Base-by-base conservation (phyloP, 2,329 filamentous ascomycete species). In the Talaromyces sp. region DNA sequence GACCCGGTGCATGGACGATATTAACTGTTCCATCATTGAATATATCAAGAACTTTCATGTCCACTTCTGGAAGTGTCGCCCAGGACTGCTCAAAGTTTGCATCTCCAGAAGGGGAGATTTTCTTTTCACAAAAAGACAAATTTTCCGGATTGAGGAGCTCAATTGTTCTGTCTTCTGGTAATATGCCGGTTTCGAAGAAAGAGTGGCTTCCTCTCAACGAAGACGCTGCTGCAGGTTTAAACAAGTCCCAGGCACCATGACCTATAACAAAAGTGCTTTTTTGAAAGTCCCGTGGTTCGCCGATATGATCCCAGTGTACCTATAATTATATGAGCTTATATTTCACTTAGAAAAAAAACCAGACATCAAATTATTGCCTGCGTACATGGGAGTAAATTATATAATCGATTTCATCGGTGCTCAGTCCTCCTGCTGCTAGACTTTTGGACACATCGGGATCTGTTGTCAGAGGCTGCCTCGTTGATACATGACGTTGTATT, bases 271-370 rank as follows among this genome's bases (percentile, higher is more conserved):
- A 79, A 12, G 64, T 74, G 1, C 73, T 73, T 6, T 56, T 61
- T 1, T 69, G 61, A 52, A 78, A 79, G 43, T 75, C 72, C 3
- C 64, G 65, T 0, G 76, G 76, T 41, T 73, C 68, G 35, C 77
- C 77, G n/a, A 77, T 65, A 59, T 77, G 74, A 60, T 78, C 75
- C 70, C 72, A 77, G 52, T 77, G 75, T 12, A 77, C 71, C 73
- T 77, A 24, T 21, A 43, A 43, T 66, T 69, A 1, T 24, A 0
- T 53, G 54, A 74, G 31, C 21, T 24, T 32, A 17, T 43, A 14
- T 29, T 24, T 19, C 19, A 29, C 14, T 58, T 57, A 51, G n/a
- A 32, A n/a, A 17, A 52, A 4, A 17, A 14, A n/a, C n/a, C 27
- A 29, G 7, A 1, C n/a, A 43, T 43, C 3, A 24, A 26, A 60